A percentile compares a stretch with the other conserved stretches of the same genome.
Conservation (phyloP, 2,329 filamentous ascomycete genomes). For the Fusarium piperis region DNA sequence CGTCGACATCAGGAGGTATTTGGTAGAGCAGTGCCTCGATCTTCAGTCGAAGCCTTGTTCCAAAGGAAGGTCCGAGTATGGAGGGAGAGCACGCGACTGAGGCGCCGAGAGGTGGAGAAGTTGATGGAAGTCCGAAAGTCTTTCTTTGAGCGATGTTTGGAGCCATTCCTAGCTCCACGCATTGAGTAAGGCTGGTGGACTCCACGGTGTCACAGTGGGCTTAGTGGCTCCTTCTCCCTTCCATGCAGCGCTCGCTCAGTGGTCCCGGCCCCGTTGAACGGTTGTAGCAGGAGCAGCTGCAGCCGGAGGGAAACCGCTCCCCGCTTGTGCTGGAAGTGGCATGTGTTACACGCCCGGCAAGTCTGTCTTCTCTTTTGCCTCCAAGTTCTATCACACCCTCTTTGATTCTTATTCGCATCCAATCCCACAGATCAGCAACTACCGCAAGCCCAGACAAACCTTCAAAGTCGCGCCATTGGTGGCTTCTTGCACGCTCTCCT, state of each 20-base stretch:
- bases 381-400: neutral
- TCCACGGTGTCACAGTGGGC: conserved; percentile 22
- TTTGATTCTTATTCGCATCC: neutral
- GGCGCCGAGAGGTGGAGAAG: conserved; percentile 24
- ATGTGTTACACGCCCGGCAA: neutral
- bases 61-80: neutral
- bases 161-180: conserved; percentile 21
- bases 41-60: neutral
- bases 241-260: neutral
- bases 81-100: conserved; percentile 34
- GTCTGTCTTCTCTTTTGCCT: neutral
- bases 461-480: conserved; percentile 16
- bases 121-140: conserved; percentile 24
- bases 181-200: conserved; percentile 21
- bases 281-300: conserved; percentile 7
- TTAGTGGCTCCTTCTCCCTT: conserved; percentile 25
- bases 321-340: neutral
- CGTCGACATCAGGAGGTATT: neutral
- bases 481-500: conserved; percentile 20
- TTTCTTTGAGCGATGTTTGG: neutral
- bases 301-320: conserved; percentile 2
- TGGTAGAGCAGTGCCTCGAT: neutral
- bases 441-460: neutral
- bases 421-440: neutral
- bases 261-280: neutral